A percentile compares a stretch with the other conserved stretches of the same genome.
Conservation (phyloP, 345 rosid species). For the rapeseed (Brassica napus) region DNA sequence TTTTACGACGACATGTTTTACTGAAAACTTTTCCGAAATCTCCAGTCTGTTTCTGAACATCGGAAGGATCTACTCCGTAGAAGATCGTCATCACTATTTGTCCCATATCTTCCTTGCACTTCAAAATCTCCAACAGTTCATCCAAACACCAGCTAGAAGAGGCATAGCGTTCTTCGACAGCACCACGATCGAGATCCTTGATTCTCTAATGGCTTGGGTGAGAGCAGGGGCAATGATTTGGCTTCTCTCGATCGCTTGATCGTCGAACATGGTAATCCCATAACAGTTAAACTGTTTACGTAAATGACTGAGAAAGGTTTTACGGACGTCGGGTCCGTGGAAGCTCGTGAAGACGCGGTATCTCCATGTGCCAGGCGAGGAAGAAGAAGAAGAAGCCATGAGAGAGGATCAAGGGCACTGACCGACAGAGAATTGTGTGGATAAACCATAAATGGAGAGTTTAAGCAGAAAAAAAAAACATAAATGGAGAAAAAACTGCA, state of each 20-base stretch:
- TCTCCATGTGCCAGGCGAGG: not conserved
- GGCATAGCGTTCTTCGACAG: not conserved
- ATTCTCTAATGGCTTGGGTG: slow-evolving; percentile 7
- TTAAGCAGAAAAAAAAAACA: too few species aligned
- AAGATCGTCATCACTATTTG: too few species aligned
- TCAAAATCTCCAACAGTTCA: too few species aligned
- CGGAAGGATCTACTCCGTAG: too few species aligned
- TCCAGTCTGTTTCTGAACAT: too few species aligned
- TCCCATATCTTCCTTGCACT: too few species aligned
- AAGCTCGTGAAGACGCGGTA: not conserved
- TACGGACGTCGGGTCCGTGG: not conserved
- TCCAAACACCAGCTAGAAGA: too few species aligned
- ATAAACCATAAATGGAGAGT: too few species aligned
- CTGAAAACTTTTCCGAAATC: not conserved
- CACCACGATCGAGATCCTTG: not conserved
- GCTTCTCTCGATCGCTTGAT: slow-evolving; percentile 15
- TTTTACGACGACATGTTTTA: not conserved
- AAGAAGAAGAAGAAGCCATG: not conserved
- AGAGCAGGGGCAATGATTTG: not conserved
- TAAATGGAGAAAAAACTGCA: too few species aligned
- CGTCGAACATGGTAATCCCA: not conserved
- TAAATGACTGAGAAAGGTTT: not conserved
- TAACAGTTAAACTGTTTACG: not conserved
- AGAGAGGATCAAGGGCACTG: not conserved
- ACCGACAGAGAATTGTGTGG: slow-evolving; percentile 17